Evolutionary conservation across 1,139 yeast species (phyloP), one percentile per base, ranked within the genome.

Genomic region (Suhomyces panamericanus): DNA sequence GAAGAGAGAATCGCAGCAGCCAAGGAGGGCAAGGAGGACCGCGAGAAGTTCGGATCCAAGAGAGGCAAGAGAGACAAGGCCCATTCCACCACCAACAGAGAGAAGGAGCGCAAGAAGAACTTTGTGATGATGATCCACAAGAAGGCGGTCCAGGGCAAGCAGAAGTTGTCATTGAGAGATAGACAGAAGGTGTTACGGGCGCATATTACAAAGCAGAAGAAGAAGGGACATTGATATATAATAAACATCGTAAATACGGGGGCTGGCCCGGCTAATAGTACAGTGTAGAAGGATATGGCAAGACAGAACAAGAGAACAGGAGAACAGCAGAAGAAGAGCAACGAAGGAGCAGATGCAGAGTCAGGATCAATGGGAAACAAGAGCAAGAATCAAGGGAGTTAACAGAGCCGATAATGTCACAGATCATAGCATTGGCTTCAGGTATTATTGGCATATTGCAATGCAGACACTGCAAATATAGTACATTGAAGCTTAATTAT

Each of bases 81-180:
- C 30, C 96, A 85, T 61, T 87, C 96, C 35, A 91, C 98, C 15
- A 95, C 99, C 13, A 93, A 93, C 68, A 83, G 82, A 68, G 97
- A 95, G 67, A 93, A 93, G 81, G 95, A 91, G 16, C 80, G 98
- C 66, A 89, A 89, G 90, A 93, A 93, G 96, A 95, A 93, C 70
- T 93, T 90, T 64, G 93, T 95, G 63, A 93, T 93, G 99, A 87
- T 87, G 91, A 87, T 93, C 57, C 99, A 93, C 70, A 93, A 93
- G 73, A 81, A 82, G 58, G 83, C 88, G 42, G 98, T 93, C 36
- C 96, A 87, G 68, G 98, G 99, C 51, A 93, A 93, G 67, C 93
- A 86, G 52, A 87, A 85, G 70, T 75, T 87, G 75, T 87, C 96
- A 46, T 74, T 93, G 59, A 78, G 96, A 57, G 98, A 93, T 67